These are phyloP conservation scores for Nigrospora sphaerica DNA, from an alignment of 2,329 filamentous ascomycete genomes.

Conservation along the genomic window DNA sequence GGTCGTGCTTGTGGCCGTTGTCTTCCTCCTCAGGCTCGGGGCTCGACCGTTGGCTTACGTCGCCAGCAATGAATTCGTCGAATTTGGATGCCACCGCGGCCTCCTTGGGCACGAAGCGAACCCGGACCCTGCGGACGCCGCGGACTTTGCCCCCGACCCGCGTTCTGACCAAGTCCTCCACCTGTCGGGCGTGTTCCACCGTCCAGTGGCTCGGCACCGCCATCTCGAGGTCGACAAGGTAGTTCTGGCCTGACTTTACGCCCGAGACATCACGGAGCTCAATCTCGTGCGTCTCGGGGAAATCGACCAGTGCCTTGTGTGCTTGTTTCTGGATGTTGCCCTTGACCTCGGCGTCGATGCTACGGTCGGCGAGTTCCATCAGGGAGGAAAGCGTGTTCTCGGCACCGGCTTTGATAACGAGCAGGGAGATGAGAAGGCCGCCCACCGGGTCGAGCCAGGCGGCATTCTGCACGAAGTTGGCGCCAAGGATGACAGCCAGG, in stretches of 20 bases:
- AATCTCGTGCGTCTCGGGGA: slow-evolving; percentile 50
- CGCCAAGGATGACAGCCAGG: slow-evolving; percentile 78
- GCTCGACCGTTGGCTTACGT: slow-evolving; percentile 48
- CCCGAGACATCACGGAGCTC: slow-evolving; percentile 76
- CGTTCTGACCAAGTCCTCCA: slow-evolving; percentile 70
- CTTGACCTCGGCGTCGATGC: slow-evolving; percentile 80
- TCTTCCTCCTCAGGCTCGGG: slow-evolving; percentile 53
- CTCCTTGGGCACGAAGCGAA: slow-evolving; percentile 74
- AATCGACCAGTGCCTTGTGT: slow-evolving; percentile 46
- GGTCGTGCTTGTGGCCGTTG: slow-evolving; percentile 29
- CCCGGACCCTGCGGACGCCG: slow-evolving; percentile 74
- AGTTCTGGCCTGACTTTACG: slow-evolving; percentile 94
- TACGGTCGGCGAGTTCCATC: slow-evolving; percentile 83
- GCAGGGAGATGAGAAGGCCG: slow-evolving; percentile 81
- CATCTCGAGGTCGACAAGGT: slow-evolving; percentile 83
- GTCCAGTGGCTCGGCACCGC: slow-evolving; percentile 73
- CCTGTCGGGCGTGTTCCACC: slow-evolving; percentile 57
- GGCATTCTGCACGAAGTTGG: slow-evolving; percentile 78
- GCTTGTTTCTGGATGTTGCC: slow-evolving; percentile 61
- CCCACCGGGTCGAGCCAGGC: slow-evolving; percentile 93
- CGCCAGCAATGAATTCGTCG: slow-evolving; percentile 71
- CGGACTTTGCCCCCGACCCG: slow-evolving; percentile 70
- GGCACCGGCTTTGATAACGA: slow-evolving; percentile 87
- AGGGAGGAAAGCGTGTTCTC: slow-evolving; percentile 78
- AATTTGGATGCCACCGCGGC: slow-evolving; percentile 49